These are phyloP conservation scores for Mucor circinelloides DNA, from an alignment of 371 early-diverging fungal genomes.

Conservation along the genomic window DNA sequence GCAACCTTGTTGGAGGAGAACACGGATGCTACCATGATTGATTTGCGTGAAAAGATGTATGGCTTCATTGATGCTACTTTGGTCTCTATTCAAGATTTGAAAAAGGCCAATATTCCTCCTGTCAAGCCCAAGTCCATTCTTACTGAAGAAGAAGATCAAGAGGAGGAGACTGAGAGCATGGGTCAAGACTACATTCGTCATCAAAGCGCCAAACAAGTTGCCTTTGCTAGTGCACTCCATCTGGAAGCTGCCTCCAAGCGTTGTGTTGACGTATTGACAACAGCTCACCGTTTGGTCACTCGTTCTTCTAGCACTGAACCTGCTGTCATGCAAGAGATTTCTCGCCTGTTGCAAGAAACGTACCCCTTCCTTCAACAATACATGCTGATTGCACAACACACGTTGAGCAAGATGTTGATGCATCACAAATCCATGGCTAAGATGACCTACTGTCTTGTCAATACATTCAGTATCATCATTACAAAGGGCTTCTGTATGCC, in stretches of 20 bases:
- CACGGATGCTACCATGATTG: not conserved
- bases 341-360: slow-evolving; percentile 45
- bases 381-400: slow-evolving; percentile 62
- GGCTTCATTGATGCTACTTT: slow-evolving; percentile 40
- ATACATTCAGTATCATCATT: slow-evolving; percentile 74
- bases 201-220: slow-evolving; percentile 34
- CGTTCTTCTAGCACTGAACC: not conserved
- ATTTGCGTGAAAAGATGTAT: slow-evolving; percentile 37
- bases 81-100: slow-evolving; percentile 48
- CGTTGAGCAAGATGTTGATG: slow-evolving; percentile 59
- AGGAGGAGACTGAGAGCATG: slow-evolving; percentile 58
- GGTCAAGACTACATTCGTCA: slow-evolving; percentile 52
- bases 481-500: slow-evolving; percentile 87
- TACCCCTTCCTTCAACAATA: slow-evolving; percentile 74
- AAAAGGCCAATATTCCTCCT: slow-evolving; percentile 25
- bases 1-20: not conserved
- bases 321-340: slow-evolving; percentile 14
- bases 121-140: not conserved
- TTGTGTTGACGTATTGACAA: slow-evolving; percentile 32
- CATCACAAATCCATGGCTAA: slow-evolving; percentile 76
- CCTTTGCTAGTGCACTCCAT: slow-evolving; percentile 37
- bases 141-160: slow-evolving; percentile 29
- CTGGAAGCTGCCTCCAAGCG: slow-evolving; percentile 43
- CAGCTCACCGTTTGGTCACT: slow-evolving; percentile 22
- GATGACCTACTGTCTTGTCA: slow-evolving; percentile 67